Evolutionary conservation across 768 basidiomycete genomes (phyloP), one percentile per base, ranked within the genome.

Genomic region (Phaffia australis): DNA sequence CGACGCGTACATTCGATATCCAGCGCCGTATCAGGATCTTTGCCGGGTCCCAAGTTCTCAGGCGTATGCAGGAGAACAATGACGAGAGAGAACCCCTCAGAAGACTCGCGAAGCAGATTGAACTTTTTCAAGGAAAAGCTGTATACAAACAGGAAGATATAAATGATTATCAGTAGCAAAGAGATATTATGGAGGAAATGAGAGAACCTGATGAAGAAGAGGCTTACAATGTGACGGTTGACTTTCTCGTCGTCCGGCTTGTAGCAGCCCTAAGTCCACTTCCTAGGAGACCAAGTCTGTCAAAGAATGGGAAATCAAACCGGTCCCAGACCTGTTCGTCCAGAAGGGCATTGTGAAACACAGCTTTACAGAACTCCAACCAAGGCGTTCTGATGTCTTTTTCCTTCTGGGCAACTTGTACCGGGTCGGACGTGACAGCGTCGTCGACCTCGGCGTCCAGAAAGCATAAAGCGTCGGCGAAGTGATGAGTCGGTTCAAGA

Each of bases 81-180:
- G 42, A 98, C 83, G 76, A 93, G 92, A 75, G 89, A 89, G 78
- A 91, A 99, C 9, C 95, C 95, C 79, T 98, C 94, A 0, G 92
- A 92, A 72, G 95, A 89, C 78, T 99, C 95, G 48, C 95, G 87
- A 19, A 97, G 83, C 49, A 99, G 83, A 74, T 98, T 99, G 80
- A 93, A 94, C 77, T 98, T 99, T 79, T 91, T 91, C 25, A 69
- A 56, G 3, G 67, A 69, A 59, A 59, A 69, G 58, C 67, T 69
- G 55, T 35, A 23, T 23, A 29, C 23, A 29, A 21, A 47, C n/a
- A 21, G 18, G 51, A n/a, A 27, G 6, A 27, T 5, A 21, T 52
- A 27, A 52, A n/a, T 52, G 5, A 4, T 52, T 4, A 21, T 4
- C 51, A 52, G 51, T 9, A 21, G 21, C 8, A n/a, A n/a, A 52